These are phyloP conservation scores for Novymonas esmeraldas DNA, from an alignment of 208 protist genomes.

Conservation along the genomic window DNA sequence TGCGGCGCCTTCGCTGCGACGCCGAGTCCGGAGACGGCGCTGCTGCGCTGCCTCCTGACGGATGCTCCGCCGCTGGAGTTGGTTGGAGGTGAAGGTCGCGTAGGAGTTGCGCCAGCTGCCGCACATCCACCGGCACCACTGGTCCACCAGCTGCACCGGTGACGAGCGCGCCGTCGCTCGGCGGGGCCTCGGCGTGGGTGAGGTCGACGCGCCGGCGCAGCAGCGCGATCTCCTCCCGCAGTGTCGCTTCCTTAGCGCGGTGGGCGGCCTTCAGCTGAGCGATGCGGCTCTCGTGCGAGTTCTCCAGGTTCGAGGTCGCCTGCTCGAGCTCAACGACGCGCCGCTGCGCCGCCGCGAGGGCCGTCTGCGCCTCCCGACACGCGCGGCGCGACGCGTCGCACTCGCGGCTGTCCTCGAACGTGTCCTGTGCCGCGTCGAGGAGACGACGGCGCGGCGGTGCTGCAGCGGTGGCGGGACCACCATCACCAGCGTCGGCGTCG, in stretches of 20 bases:
- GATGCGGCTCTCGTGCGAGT: conserved; percentile 23
- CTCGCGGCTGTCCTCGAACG: not conserved
- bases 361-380: conserved; percentile 24
- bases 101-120: conserved; percentile 5
- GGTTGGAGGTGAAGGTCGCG: not conserved
- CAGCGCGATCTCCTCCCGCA: conserved; percentile 30
- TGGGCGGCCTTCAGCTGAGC: conserved; percentile 37
- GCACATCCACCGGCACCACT: not conserved
- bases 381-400: conserved; percentile 9
- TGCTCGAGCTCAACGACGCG: conserved; percentile 30
- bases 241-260: conserved; percentile 21
- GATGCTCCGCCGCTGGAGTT: too few species aligned
- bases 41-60: not conserved
- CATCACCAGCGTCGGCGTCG: not conserved
- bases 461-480: not conserved
- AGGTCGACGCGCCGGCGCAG: conserved; percentile 7
- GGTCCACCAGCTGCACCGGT: not conserved
- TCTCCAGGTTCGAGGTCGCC: conserved; percentile 4
- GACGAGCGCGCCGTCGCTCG: not conserved
- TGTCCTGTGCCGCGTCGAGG: too few species aligned
- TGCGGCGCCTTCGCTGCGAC: too few species aligned
- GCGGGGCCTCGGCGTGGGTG: not conserved
- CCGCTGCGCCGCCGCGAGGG: conserved; percentile 32
- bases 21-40: not conserved
- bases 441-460: too few species aligned